Evolutionary conservation across 768 basidiomycete genomes (phyloP), one percentile per base, ranked within the genome.

Genomic region (Ephemerocybe angulata): DNA sequence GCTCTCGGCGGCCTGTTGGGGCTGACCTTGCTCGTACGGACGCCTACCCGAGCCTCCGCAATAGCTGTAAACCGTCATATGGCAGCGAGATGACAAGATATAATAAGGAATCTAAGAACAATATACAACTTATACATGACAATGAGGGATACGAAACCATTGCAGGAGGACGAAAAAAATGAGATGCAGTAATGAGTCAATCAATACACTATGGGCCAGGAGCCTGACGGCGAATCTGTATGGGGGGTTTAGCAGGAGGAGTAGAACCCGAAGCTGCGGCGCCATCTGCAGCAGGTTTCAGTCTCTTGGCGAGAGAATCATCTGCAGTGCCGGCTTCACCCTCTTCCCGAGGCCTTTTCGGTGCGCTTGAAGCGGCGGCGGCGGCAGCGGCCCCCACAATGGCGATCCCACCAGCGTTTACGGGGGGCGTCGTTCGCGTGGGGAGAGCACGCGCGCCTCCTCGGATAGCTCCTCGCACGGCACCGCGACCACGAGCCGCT

Each of bases 311-410:
- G 29, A 88, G 71, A 10, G 85, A 80, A 61, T 84, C 83, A 19
- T 84, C 84, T 0, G 69, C 58, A n/a, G 65, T 21, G 21, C 62
- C 59, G 24, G 69, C 65, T 11, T 72, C 42, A 10, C 29, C 74
- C 28, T 84, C 83, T 58, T 89, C 87, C 38, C 86, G 76, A 30
- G 81, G 76, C 25, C 87, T 80, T 60, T 89, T 89, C 29, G 61
- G 70, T 1, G 54, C 54, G 24, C 37, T 30, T 3, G 33, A n/a
- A 30, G 47, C 54, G 17, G 33, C 33, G 33, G 33, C 33, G 33
- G 33, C 33, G 17, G 33, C 33, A 35, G 33, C 33, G 17, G 33
- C 33, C 8, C 33, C 33, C 33, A 35, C 17, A 17, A 35, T 35
- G 17, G 33, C 8, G 33, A 35, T 17, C 8, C 33, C 33, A 8